Percentiles rank a stretch among this genome's conserved stretches.
Evolutionary conservation across 768 basidiomycete species (phyloP).

Genomic region (Mrakia gelida): DNA sequence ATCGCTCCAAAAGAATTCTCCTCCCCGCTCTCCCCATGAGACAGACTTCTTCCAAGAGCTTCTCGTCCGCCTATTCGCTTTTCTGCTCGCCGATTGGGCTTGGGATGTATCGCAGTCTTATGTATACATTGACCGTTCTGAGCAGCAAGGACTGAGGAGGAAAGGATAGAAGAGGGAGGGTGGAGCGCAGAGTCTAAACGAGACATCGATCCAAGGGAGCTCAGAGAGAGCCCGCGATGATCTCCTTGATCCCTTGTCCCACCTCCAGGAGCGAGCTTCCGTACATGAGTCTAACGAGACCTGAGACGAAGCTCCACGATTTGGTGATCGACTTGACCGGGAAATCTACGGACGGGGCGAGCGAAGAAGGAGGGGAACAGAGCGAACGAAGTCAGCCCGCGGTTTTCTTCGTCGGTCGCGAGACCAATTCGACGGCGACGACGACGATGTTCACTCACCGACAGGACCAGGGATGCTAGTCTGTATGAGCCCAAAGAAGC

Average conservation of each 20-base stretch:
- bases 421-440: neutral
- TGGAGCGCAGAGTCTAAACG: neutral
- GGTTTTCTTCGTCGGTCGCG: too few relatives aligned
- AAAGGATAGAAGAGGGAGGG: neutral
- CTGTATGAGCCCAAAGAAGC: constrained; percentile 75
- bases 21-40: too few relatives aligned
- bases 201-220: neutral
- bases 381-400: neutral
- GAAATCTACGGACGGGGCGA: constrained; percentile 11
- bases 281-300: constrained; percentile 25
- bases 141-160: too few relatives aligned
- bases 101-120: too few relatives aligned
- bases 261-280: neutral
- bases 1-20: too few relatives aligned
- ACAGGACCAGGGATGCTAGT: constrained; percentile 80
- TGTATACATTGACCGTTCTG: too few relatives aligned
- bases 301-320: constrained; percentile 23
- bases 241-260: constrained; percentile 12
- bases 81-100: too few relatives aligned
- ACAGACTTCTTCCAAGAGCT: too few relatives aligned
- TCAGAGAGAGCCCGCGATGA: constrained; percentile 21
- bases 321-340: constrained; percentile 15
- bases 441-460: constrained; percentile 45
- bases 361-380: neutral
- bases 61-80: too few relatives aligned